Percentiles rank a stretch among this genome's conserved stretches.
Conservation (phyloP, 176 grass and related monocot genomes). For the Canna indica region DNA sequence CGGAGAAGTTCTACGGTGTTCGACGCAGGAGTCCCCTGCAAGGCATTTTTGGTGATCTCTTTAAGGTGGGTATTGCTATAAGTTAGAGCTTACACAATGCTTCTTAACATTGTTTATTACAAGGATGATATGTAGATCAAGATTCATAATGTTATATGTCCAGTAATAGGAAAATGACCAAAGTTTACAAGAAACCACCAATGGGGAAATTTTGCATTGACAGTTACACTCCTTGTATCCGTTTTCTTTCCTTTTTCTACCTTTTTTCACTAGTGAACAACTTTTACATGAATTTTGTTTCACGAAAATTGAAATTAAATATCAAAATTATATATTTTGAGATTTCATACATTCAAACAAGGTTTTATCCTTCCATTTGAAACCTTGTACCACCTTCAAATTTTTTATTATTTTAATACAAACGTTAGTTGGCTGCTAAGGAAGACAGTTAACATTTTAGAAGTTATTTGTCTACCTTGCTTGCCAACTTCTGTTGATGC, state of each 20-base stretch:
- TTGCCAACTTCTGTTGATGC: no score
- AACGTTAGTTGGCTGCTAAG: no score
- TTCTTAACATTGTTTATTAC: background rate
- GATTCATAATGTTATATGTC: background rate
- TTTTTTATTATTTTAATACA: no score
- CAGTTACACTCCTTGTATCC: background rate
- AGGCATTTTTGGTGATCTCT: constrained; percentile 92
- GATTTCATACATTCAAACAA: background rate
- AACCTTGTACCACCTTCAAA: no score
- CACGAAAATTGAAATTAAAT: no score
- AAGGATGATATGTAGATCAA: background rate
- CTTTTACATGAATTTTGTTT: no score
- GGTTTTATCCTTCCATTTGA: background rate
- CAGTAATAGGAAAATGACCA: background rate
- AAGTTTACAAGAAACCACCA: background rate
- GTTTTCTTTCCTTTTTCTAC: background rate
- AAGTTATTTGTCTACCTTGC: no score
- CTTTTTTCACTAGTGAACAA: no score
- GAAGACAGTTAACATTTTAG: no score
- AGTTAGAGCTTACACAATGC: no score
- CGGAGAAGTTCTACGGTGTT: constrained; percentile 72
- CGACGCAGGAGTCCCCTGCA: constrained; percentile 55
- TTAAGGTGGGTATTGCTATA: constrained; percentile 47
- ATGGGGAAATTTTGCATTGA: background rate
- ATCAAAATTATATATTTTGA: no score